Evolutionary conservation across 1,139 yeast genomes (phyloP), one percentile per base, ranked within the genome.

Genomic region (Zygosaccharomyces sapae): DNA sequence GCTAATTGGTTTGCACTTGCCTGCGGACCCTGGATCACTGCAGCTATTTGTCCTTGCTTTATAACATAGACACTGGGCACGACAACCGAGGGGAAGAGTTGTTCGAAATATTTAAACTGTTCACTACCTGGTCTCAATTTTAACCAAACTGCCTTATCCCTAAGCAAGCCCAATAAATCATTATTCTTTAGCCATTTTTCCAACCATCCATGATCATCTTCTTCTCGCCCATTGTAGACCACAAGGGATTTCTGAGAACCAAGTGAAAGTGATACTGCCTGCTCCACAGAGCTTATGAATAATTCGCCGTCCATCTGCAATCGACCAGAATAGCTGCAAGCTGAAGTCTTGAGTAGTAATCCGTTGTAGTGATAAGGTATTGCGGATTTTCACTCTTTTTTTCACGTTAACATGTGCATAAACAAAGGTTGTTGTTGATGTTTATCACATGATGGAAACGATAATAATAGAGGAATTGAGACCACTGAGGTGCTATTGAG

Each of bases 51-150:
- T 2, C 83, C 79, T 8, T 70, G 68, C 38, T 63, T 66, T 6
- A 83, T 70, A 45, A 79, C 69, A 63, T 70, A 77, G 50, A 76
- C 67, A 54, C 78, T 71, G 9, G 83, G 86, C 2, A 71, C 67
- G 1, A 56, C 58, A 31, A 73, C 70, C 27, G 70, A 69, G 0
- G 75, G 75, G 55, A 79, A 79, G 10, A 79, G 65, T 53, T 76
- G 79, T 38, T 71, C 67, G 55, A 83, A 81, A 54, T 68, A 70
- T 0, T 57, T 62, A 53, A 69, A 80, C 51, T 82, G 82, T 1
- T 60, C 59, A 0, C 80, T 66, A n/a, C 69, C 74, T 38, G 73
- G 69, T 1, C 64, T 48, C 34, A 83, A 62, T 53, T 71, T 69
- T 44, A 83, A 64, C 39, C 76, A 70, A 2, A 81, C 71, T 31